phyloP scores from a whole-genome alignment of 768 basidiomycete species.

The Boletus edulis region DNA sequence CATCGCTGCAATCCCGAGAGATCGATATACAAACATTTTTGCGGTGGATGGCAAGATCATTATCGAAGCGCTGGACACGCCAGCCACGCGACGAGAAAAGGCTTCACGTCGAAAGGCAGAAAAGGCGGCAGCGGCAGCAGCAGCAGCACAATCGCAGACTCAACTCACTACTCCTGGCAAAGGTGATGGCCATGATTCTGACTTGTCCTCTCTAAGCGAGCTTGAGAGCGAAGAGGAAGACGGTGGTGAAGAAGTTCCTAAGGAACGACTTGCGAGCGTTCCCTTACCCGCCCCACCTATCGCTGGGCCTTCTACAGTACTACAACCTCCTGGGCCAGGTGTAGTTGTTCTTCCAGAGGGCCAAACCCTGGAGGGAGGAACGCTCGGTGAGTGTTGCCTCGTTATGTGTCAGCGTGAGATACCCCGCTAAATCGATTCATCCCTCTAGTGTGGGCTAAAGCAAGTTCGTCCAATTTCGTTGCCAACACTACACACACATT shows the following conservation, averaged over 20 bases:
- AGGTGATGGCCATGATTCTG: slow-evolving; percentile 34
- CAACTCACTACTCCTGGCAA: slow-evolving; percentile 1
- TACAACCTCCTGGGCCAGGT: slow-evolving; percentile 27
- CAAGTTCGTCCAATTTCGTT: slow-evolving; percentile 40
- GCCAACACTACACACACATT: no score
- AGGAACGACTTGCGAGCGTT: background rate
- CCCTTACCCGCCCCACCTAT: slow-evolving; percentile 2
- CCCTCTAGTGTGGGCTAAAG: slow-evolving; percentile 79
- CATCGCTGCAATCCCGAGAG: slow-evolving; percentile 25
- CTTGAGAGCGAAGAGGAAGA: slow-evolving; percentile 34
- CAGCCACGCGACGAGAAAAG: slow-evolving; percentile 62
- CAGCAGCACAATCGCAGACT: slow-evolving; percentile 5
- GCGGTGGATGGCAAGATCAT: slow-evolving; percentile 51
- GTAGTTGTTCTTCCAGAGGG: slow-evolving; percentile 34
- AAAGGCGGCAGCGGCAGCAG: slow-evolving; percentile 25
- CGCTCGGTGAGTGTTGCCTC: slow-evolving; percentile 50
- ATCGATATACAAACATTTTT: slow-evolving; percentile 30
- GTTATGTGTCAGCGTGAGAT: background rate
- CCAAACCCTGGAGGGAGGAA: slow-evolving; percentile 49
- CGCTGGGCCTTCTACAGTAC: slow-evolving; percentile 5
- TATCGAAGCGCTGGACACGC: slow-evolving; percentile 73
- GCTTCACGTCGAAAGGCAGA: slow-evolving; percentile 45
- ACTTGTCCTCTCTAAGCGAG: slow-evolving; percentile 47
- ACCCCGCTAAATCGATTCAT: background rate
- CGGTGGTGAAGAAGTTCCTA: slow-evolving; percentile 1